Evolutionary conservation across 371 early-diverging fungal species (phyloP), one percentile per base, ranked within the genome.

Genomic region (Nematocida sp.): DNA sequence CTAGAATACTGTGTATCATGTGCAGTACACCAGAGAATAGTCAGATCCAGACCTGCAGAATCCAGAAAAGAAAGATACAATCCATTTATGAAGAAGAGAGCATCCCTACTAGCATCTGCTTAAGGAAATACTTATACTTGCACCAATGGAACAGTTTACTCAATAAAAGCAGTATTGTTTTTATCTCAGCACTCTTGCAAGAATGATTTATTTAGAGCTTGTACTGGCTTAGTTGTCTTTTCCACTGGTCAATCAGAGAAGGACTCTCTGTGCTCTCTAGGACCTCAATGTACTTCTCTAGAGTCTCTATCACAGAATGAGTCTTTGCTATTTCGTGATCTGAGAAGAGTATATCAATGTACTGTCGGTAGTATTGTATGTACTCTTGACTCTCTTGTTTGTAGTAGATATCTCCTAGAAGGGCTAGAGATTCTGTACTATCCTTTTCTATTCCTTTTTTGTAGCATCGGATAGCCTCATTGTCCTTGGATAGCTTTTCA

Each of bases 1-100:
- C 86, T 88, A 77, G 91, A 91, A 82, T 90, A 93, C 89, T 96
- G 97, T 85, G 85, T 96, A 77, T 91, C 92, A 60, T 95, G 97
- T 87, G 97, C 95, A 63, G 93, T 96, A 80, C 95, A 96, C 88
- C 85, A 89, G 78, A 89, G 90, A 84, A 87, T 93, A 62, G 96
- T 96, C 77, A 91, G 93, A 86, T 93, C 93, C 53, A 90, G 97
- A 83, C 91, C 92, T 79, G 85, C 85, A 77, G 86, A 81, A 43
- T 90, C 87, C 81, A 90, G 96, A 83, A 89, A 92, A 81, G 89
- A 88, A 87, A 89, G 96, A 84, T 86, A 87, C 81, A 92, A 92
- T 78, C 94, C 94, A 38, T 70, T 70, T 32, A 70, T 53, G 61
- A 70, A 46, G 32, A 70, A 41, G 38, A 60, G 74, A 61, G 41